Base-by-base conservation (phyloP, 768 basidiomycete species). In the Kwoniella botswanensis region DNA sequence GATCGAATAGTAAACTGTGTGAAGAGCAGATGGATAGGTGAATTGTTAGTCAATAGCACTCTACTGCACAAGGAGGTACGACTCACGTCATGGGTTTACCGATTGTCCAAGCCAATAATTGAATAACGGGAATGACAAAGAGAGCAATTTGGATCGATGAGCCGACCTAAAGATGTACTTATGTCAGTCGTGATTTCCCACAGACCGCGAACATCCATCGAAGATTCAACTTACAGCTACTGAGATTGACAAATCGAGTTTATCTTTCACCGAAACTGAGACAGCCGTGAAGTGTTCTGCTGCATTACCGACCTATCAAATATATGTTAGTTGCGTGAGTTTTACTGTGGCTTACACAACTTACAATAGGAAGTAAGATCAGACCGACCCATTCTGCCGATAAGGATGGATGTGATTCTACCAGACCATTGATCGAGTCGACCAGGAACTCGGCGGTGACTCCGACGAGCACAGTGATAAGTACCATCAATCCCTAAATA, bases 251-350 rank as follows among this genome's bases (percentile, higher is more conserved):
- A 97, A 87, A 56, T 92, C 92, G 22, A 97, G 85, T 82, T 95
- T 93, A 83, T 85, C 84, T 84, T 95, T 95, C 69, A 93, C 91
- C 0, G 94, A 92, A 7, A 94, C 94, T 0, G 91, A 91, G 29
- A 97, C 93, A 15, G 94, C 94, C 2, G 93, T 97, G 50, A 90
- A 90, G 79, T 95, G 94, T 79, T 97, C 94, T 85, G 79, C 65
- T 43, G 72, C 74, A 59, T 76, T 72, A 43, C 74, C 76, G 67
- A 74, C 74, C 74, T 74, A 56, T 65, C 7, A 13, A 15, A 15
- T 21, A 41, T 26, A 24, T 2, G 6, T 43, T 46, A 55, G 62
- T 56, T 43, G 24, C n/a, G 21, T 21, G 13, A 12, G 29, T 6
- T 10, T 46, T 46, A 11, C 11, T 11, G 2, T 46, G 44, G 4